phyloP scores from a whole-genome alignment of 352 stramenopile genomes.

The Globisporangium recalcitrans region DNA sequence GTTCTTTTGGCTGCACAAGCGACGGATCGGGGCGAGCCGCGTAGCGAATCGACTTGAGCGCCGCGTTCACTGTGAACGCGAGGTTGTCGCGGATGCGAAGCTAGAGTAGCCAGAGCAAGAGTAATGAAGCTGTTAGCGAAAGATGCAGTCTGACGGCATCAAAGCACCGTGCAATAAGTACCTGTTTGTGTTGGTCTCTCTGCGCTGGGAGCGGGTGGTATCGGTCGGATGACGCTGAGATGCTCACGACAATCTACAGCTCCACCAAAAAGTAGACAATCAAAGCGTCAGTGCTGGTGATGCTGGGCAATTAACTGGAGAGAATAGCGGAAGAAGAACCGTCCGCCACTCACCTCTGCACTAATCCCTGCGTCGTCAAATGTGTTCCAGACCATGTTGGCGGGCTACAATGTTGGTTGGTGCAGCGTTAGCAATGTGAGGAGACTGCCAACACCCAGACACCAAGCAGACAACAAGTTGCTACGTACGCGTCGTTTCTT shows the following conservation, averaged over 20 bases:
- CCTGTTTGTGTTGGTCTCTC: constrained; percentile 70
- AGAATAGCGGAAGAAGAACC: background rate
- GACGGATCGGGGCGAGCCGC: constrained; percentile 25
- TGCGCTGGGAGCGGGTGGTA: constrained; percentile 43
- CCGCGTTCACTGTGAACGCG: constrained; percentile 71
- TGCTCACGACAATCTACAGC: constrained; percentile 46
- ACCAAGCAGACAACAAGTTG: background rate
- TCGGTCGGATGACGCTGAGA: constrained; percentile 48
- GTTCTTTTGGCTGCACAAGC: constrained; percentile 23
- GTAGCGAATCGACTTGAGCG: constrained; percentile 67
- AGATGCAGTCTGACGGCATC: no score
- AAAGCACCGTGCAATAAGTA: constrained; percentile 9
- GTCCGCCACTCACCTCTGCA: constrained; percentile 40
- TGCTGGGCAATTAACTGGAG: no score
- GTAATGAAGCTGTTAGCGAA: background rate
- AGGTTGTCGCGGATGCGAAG: constrained; percentile 70
- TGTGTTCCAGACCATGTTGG: constrained; percentile 56
- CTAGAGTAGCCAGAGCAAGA: constrained; percentile 14
- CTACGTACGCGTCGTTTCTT: constrained; percentile 61
- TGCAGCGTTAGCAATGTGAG: constrained; percentile 28
- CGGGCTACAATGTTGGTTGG: constrained; percentile 25
- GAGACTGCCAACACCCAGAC: constrained; percentile 22
- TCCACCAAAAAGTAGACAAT: background rate
- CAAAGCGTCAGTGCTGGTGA: background rate
- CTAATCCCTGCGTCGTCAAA: constrained; percentile 49